These are phyloP conservation scores for Didymella glomerata DNA, from an alignment of 2,329 filamentous ascomycete species.

Conservation along the genomic window DNA sequence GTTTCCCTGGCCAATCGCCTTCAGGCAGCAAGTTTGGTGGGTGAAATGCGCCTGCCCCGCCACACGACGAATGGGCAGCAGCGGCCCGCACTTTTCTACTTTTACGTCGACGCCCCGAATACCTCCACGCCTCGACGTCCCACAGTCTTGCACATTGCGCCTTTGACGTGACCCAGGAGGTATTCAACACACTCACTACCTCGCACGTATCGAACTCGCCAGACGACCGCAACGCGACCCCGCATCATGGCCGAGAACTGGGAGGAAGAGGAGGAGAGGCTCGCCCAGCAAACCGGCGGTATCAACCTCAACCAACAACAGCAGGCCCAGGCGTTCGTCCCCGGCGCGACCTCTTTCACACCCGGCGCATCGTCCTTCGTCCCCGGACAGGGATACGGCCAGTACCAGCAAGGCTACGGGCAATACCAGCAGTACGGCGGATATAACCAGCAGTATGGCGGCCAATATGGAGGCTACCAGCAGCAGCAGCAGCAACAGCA, in stretches of 20 bases:
- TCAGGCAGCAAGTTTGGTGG: slow-evolving; percentile 34
- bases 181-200: too few relatives aligned
- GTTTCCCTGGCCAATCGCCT: slow-evolving; percentile 31
- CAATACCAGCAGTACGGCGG: slow-evolving; percentile 52
- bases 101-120: slow-evolving; percentile 13
- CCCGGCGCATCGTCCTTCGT: slow-evolving; percentile 76
- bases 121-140: neutral
- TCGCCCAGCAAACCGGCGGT: slow-evolving; percentile 70
- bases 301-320: slow-evolving; percentile 40
- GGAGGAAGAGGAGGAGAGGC: slow-evolving; percentile 88
- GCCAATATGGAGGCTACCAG: slow-evolving; percentile 57
- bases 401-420: slow-evolving; percentile 52
- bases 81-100: slow-evolving; percentile 21
- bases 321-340: slow-evolving; percentile 62
- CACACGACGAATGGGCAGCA: slow-evolving; percentile 17
- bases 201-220: slow-evolving; percentile 8
- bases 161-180: too few relatives aligned
- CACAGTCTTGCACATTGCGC: slow-evolving; percentile 11
- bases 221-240: slow-evolving; percentile 23
- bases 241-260: slow-evolving; percentile 83
- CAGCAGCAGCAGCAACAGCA: slow-evolving; percentile 33
- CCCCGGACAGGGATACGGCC: slow-evolving; percentile 71
- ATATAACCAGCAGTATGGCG: slow-evolving; percentile 65
- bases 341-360: slow-evolving; percentile 74
- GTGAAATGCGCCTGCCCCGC: slow-evolving; percentile 22